These are phyloP conservation scores for Amoeboaphelidium protococcarum DNA, from an alignment of 371 early-diverging fungal species.

Conservation along the genomic window DNA sequence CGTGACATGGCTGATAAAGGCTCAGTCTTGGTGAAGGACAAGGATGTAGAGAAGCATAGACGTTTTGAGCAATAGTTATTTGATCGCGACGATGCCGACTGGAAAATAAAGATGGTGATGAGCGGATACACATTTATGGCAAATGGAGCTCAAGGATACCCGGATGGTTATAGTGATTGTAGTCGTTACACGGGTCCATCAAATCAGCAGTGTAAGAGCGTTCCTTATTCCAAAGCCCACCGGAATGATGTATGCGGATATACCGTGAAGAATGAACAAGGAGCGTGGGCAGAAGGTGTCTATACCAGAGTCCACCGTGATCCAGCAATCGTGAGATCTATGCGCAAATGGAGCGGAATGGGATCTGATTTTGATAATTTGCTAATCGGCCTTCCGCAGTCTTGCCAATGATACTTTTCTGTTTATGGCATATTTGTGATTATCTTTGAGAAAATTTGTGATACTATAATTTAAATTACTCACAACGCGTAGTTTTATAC, in stretches of 20 bases:
- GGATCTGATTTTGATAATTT: not conserved
- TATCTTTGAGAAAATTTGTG: not conserved
- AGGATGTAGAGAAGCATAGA: constrained; percentile 4
- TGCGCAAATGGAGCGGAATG: constrained; percentile 7
- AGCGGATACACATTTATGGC: not conserved
- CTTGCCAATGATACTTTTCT: not conserved
- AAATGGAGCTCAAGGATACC: constrained; percentile 5
- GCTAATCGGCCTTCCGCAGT: not conserved
- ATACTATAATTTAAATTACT: not conserved
- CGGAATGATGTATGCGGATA: constrained; percentile 5
- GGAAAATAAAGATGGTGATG: constrained; percentile 1
- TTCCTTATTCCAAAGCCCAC: constrained; percentile 3
- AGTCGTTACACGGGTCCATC: constrained; percentile 4
- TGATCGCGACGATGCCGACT: constrained; percentile 4
- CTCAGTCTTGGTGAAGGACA: constrained; percentile 9
- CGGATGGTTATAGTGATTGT: constrained; percentile 8
- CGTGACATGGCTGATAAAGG: constrained; percentile 7
- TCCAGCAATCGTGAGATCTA: constrained; percentile 5
- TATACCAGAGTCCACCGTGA: constrained; percentile 10
- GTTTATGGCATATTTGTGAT: not conserved
- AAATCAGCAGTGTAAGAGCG: constrained; percentile 1
- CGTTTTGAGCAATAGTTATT: constrained; percentile 6
- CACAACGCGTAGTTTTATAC: not conserved
- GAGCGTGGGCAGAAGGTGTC: constrained; percentile 1
- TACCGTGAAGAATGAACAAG: not conserved